Base-by-base conservation (phyloP, 768 basidiomycete species). In the Butyriboletus loyo region DNA sequence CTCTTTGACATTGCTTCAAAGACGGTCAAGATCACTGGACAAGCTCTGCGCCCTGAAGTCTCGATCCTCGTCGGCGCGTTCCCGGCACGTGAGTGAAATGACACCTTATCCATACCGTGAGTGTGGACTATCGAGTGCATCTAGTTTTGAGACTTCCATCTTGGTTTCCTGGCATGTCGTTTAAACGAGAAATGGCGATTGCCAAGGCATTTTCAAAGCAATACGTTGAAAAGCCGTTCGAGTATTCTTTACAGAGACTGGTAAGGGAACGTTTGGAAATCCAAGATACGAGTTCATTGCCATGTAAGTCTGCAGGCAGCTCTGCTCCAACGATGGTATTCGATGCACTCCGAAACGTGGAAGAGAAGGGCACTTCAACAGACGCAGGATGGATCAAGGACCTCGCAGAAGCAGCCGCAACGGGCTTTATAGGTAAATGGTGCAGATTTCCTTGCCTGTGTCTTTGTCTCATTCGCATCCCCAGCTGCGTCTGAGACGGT, bases 121-220 rank as follows among this genome's bases (percentile, higher is more conserved):
- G 7, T 40, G 24, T 34, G 4, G 22, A 52, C 7, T 35, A 10
- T 46, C 11, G 27, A 30, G 7, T 7, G 8, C 10, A 9, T 34
- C 27, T 34, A 63, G 63, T 65, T 22, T 32, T 65, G 27, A 48
- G 51, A 25, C 52, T 64, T 39, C 60, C 63, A 9, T 62, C 59
- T 13, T 63, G 62, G 62, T 32, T 64, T 28, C 62, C 59, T 55
- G 56, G 56, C 13, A 64, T 64, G 62, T 53, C 54, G 5, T 65
- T 63, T 42, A 63, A 55, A 41, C 51, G 34, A 11, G 56, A 65
- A 7, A 65, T 65, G 60, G 60, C 15, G 9, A 40, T 6, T 8
- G 54, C 54, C 39, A 65, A 49, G 43, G 49, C 31, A 1, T 11
- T 31, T 24, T 59, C 60, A 19, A 59, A 59, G 27, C 19, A 40